phyloP scores from a whole-genome alignment of 2,329 filamentous ascomycete genomes.

The Aspergillus latus region DNA sequence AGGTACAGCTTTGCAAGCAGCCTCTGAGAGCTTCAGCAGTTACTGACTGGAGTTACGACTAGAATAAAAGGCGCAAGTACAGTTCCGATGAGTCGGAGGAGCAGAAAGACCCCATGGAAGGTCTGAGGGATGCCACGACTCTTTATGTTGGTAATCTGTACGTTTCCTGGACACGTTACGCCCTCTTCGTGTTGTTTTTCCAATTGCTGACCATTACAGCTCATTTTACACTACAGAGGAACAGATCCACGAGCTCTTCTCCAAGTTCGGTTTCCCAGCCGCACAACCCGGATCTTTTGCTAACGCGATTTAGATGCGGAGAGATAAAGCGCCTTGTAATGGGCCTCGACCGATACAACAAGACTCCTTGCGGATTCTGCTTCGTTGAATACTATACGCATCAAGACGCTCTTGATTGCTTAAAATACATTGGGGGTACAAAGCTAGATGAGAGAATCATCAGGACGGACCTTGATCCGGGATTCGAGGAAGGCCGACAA shows the following conservation, averaged over 20 bases:
- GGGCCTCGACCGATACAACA: constrained; percentile 94
- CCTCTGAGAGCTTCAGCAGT: background rate
- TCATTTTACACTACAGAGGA: constrained; percentile 99
- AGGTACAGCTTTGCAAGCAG: constrained; percentile 52
- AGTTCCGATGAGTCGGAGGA: constrained; percentile 60
- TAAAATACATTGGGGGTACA: constrained; percentile 98
- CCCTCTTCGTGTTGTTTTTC: background rate
- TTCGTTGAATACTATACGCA: constrained; percentile 99
- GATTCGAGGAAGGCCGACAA: constrained; percentile 92
- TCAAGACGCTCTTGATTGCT: constrained; percentile 92
- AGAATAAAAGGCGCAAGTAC: constrained; percentile 71
- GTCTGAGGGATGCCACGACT: constrained; percentile 82
- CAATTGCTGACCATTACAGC: constrained; percentile 43
- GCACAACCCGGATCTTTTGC: constrained; percentile 12
- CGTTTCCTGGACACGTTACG: constrained; percentile 31
- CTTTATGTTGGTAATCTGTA: constrained; percentile 97
- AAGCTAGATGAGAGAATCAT: constrained; percentile 98
- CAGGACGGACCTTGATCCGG: constrained; percentile 89
- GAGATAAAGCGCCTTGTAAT: constrained; percentile 98
- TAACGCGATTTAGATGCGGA: constrained; percentile 59
- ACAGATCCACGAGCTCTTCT: constrained; percentile 95
- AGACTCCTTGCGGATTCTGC: constrained; percentile 98
- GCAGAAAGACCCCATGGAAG: constrained; percentile 69
- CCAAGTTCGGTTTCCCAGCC: constrained; percentile 60
- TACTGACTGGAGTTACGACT: constrained; percentile 9